A percentile compares a stretch with the other conserved stretches of the same genome.
Conservation (phyloP, 306 rosid species). For the Vigna angularis region DNA sequence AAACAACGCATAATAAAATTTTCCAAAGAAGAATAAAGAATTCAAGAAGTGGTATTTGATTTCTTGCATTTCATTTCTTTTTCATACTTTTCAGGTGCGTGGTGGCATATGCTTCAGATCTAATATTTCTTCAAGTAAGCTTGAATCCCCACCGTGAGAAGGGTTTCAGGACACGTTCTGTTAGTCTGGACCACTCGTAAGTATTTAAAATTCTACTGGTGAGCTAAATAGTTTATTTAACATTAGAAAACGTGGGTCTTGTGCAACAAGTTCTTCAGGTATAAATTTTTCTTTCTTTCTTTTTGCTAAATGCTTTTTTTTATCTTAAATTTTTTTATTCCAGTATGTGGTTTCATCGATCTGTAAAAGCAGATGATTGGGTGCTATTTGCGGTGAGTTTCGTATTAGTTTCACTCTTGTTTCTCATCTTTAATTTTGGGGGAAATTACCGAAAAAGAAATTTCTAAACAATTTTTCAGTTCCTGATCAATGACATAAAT, state of each 20-base stretch:
- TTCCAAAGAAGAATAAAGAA: slow-evolving; percentile 10
- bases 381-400: slow-evolving; percentile 73
- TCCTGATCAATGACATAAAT: slow-evolving; percentile 16
- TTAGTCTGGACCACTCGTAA: slow-evolving; percentile 96
- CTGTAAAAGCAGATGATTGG: slow-evolving; percentile 93
- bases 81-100: slow-evolving; percentile 68
- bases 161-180: slow-evolving; percentile 69
- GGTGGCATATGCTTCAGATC: slow-evolving; percentile 91
- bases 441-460: neutral
- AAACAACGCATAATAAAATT: neutral
- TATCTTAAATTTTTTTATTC: slow-evolving; percentile 28
- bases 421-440: slow-evolving; percentile 15
- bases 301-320: slow-evolving; percentile 7
- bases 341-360: slow-evolving; percentile 97
- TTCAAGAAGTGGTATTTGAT: slow-evolving; percentile 15
- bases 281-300: neutral
- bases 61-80: slow-evolving; percentile 4
- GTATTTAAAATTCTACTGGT: slow-evolving; percentile 43
- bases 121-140: slow-evolving; percentile 75
- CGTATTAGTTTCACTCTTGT: slow-evolving; percentile 11
- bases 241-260: slow-evolving; percentile 11
- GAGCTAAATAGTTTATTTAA: slow-evolving; percentile 22
- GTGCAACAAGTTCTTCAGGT: neutral
- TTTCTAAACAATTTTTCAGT: neutral
- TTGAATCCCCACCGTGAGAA: slow-evolving; percentile 86